Percentiles rank a stretch among this genome's conserved stretches.
Evolutionary conservation across 306 rosid species (phyloP).

Genomic region (Adenanthera pavonina): DNA sequence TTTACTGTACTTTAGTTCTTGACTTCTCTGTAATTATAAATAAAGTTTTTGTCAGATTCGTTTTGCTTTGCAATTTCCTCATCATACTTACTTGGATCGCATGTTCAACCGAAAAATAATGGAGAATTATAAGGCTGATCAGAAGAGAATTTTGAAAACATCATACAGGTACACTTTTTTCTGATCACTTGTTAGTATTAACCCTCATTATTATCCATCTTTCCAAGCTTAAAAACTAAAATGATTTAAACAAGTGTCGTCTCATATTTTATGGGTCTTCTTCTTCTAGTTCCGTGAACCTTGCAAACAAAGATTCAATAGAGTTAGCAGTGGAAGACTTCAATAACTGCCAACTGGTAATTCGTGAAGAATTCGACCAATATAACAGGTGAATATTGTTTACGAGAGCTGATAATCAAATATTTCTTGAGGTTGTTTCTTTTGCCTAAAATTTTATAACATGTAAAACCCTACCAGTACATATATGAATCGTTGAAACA

Average conservation of each 20-base stretch:
- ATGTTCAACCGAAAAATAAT: conserved; percentile 39
- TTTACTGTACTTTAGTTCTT: neutral
- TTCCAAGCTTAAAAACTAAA: neutral
- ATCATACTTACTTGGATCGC: conserved; percentile 45
- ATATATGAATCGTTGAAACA: too few relatives aligned
- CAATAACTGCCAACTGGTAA: conserved; percentile 49
- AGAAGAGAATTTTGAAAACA: conserved; percentile 49
- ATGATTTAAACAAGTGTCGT: too few relatives aligned
- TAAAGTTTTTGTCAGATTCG: conserved; percentile 31
- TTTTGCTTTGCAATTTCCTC: conserved; percentile 48
- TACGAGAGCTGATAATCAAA: neutral
- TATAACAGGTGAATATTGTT: conserved; percentile 44
- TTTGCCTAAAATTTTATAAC: too few relatives aligned
- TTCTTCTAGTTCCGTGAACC: conserved; percentile 45
- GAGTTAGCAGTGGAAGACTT: conserved; percentile 60
- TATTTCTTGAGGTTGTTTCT: too few relatives aligned
- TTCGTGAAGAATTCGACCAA: conserved; percentile 47
- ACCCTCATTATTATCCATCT: neutral
- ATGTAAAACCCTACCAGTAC: too few relatives aligned
- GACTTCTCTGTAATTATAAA: neutral
- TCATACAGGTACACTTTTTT: conserved; percentile 44
- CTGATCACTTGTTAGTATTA: neutral
- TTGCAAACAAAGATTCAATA: conserved; percentile 49
- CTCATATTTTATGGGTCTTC: neutral
- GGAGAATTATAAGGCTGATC: conserved; percentile 43